Evolutionary conservation across 2,329 filamentous ascomycete genomes (phyloP), one percentile per base, ranked within the genome.

Genomic region (Escovopsis sp.): DNA sequence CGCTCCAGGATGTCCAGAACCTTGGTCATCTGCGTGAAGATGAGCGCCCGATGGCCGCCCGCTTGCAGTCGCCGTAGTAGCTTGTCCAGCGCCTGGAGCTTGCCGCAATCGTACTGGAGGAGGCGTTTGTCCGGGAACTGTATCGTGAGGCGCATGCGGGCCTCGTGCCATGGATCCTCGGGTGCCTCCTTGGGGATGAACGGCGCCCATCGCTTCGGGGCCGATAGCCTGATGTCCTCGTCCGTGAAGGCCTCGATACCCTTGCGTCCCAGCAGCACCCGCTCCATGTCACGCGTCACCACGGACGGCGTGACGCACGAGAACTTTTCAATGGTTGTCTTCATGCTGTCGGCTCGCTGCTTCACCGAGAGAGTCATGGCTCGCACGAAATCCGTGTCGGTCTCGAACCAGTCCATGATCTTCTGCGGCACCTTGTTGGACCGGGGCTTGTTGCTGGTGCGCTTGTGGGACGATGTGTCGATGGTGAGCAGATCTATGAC

Each of bases 21-120:
- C 55, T 93, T 94, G 32, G 90, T 96, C 90, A 99, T 98, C 52
- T 99, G 90, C 0, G 92, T 96, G 57, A 99, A 99, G 53, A 99
- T 98, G 34, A 99, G 67, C 9, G 86, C 90, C 7, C 92, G 83
- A 50, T 96, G 90, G 2, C 87, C 86, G 27, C 85, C 86, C 3
- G 82, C 74, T 58, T 96, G 87, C 7, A 98, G 68, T 42, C 81
- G 78, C 9, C 90, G 80, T 12, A 98, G 69, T 2, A 98, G 69
- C 41, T 78, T 78, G 49, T 92, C 90, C 13, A 98, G 70, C 14
- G 80, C 77, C 50, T 98, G 90, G 4, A 98, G 71, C 56, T 98
- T 98, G 46, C 90, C 90, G 50, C 90, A 96, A 57, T 98, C 90
- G 54, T 93, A 98, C 54, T 98, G 88, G 1, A 98, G 65, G n/a